Evolutionary conservation across 2,329 filamentous ascomycete genomes (phyloP).

Genomic region (Endoconidiophora polonica): DNA sequence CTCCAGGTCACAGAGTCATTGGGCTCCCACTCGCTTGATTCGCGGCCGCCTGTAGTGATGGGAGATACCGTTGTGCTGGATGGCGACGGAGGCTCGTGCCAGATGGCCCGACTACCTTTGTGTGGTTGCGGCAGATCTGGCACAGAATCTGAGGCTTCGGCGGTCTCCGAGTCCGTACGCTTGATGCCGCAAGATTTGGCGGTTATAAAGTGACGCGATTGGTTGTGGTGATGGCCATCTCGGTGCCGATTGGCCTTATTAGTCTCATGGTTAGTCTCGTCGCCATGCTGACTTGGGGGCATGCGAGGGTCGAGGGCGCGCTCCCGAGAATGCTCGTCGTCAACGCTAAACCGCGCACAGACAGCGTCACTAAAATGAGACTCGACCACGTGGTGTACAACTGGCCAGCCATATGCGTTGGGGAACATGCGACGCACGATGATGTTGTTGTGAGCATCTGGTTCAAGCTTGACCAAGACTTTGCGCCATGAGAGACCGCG

Average conservation of each 20-base stretch:
- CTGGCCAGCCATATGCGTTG: slow-evolving; percentile 95
- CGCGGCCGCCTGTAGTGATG: not conserved
- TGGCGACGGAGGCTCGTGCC: slow-evolving; percentile 2
- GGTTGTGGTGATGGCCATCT: slow-evolving; percentile 17
- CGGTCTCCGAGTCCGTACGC: not conserved
- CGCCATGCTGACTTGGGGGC: slow-evolving; percentile 43
- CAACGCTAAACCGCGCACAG: slow-evolving; percentile 46
- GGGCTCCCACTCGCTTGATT: slow-evolving; percentile 16
- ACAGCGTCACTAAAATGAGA: slow-evolving; percentile 73
- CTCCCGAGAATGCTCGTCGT: slow-evolving; percentile 49
- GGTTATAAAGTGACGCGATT: not conserved
- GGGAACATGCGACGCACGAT: slow-evolving; percentile 92
- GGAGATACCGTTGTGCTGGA: not conserved
- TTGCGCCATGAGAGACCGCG: slow-evolving; percentile 87
- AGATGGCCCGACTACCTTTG: slow-evolving; percentile 2
- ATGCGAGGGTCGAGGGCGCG: slow-evolving; percentile 45
- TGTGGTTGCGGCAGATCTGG: slow-evolving; percentile 16
- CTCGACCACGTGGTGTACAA: slow-evolving; percentile 85
- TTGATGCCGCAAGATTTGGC: not conserved
- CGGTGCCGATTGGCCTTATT: not conserved
- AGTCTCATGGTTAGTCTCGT: slow-evolving; percentile 35
- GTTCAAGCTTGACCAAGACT: slow-evolving; percentile 85
- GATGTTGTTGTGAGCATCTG: slow-evolving; percentile 97
- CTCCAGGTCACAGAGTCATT: slow-evolving; percentile 47
- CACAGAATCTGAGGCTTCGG: slow-evolving; percentile 15